Conservation (phyloP, 1,139 yeast species). For the Zhuliangozyma parablackwelliae region DNA sequence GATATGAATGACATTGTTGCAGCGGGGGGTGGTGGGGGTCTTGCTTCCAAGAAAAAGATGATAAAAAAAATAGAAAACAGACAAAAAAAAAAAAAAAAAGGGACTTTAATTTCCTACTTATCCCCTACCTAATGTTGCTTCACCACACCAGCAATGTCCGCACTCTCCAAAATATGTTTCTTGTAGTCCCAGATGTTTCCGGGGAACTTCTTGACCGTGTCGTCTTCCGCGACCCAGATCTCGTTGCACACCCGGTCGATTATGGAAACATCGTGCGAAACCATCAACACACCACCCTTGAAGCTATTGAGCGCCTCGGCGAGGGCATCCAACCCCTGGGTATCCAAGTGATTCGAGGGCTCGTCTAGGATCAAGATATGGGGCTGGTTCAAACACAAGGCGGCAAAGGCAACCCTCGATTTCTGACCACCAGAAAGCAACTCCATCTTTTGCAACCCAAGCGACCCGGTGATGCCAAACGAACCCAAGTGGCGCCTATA, state of each 20-base stretch:
- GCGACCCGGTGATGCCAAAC: constrained; percentile 92
- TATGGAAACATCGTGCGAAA: constrained; percentile 92
- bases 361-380: constrained; percentile 91
- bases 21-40: too few relatives aligned
- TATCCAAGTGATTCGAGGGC: constrained; percentile 98
- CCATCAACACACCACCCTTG: constrained; percentile 96
- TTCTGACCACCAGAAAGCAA: constrained; percentile 96
- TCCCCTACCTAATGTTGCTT: constrained; percentile 52
- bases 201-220: constrained; percentile 71
- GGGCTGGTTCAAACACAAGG: constrained; percentile 86
- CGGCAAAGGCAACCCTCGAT: constrained; percentile 97
- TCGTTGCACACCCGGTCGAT: constrained; percentile 86
- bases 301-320: constrained; percentile 83
- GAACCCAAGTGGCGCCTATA: constrained; percentile 95
- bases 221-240: constrained; percentile 92
- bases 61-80: too few relatives aligned
- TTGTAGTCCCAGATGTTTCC: constrained; percentile 88
- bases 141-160: constrained; percentile 86
- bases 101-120: background rate
- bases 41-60: background rate
- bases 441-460: constrained; percentile 89
- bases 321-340: constrained; percentile 93
- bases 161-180: constrained; percentile 74
- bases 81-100: constrained; percentile 1
- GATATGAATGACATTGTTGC: constrained; percentile 6